A percentile compares a stretch with the other conserved stretches of the same genome.
phyloP scores from a whole-genome alignment of 1,284 basidiomycete species.

The Butyriboletus appendiculatus region DNA sequence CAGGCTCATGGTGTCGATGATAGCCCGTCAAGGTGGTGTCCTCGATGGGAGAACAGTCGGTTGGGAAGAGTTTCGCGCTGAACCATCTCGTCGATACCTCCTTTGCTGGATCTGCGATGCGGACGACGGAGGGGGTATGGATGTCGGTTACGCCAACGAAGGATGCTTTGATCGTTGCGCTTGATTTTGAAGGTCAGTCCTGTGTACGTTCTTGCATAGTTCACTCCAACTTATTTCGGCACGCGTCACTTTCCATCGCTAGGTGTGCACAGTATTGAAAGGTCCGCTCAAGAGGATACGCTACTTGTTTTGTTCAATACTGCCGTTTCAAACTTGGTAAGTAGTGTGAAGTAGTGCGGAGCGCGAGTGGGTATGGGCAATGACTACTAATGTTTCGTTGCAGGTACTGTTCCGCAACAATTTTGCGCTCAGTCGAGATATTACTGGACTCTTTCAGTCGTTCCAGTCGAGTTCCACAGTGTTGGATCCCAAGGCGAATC shows the following conservation, averaged over 20 bases:
- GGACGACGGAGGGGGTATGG: constrained; percentile 68
- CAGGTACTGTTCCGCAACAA: constrained; percentile 67
- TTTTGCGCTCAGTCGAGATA: constrained; percentile 59
- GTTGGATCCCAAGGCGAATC: constrained; percentile 58
- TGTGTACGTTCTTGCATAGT: not conserved
- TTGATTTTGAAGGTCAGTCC: constrained; percentile 60
- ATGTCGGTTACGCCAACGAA: constrained; percentile 65
- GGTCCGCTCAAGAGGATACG: constrained; percentile 63
- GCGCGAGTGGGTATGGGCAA: no score
- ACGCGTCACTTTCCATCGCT: not conserved
- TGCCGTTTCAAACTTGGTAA: constrained; percentile 57
- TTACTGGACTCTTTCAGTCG: constrained; percentile 60
- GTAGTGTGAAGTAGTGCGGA: not conserved
- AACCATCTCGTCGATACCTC: constrained; percentile 67
- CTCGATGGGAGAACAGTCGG: constrained; percentile 70
- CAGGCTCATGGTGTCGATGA: not conserved
- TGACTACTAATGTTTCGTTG: not conserved
- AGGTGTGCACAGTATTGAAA: constrained; percentile 66
- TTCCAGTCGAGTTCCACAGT: constrained; percentile 64
- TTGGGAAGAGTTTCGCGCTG: constrained; percentile 36
- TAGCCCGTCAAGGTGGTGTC: constrained; percentile 65
- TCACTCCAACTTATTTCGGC: not conserved
- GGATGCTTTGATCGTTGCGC: constrained; percentile 53
- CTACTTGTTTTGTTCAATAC: constrained; percentile 65
- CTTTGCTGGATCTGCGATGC: constrained; percentile 67